Evolutionary conservation across 805 yeast species (phyloP), one percentile per base, ranked within the genome.

Genomic region (Hanseniaspora singularis): DNA sequence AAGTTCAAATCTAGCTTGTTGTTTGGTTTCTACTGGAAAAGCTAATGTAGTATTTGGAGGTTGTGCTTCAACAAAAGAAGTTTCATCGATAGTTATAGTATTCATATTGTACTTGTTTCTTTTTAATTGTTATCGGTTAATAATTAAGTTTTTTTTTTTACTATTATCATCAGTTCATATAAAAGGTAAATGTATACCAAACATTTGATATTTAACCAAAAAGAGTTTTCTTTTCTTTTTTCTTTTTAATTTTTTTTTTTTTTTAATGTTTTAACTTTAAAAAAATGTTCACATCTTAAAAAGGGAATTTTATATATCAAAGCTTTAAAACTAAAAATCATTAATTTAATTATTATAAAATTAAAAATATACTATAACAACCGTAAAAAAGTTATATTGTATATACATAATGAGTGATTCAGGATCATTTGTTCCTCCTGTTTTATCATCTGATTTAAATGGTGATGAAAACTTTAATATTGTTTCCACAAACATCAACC

Each of bases 1-100:
- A 12, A 92, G 71, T 64, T 89, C 97, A 58, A 92, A 87, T 52
- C 82, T 77, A 15, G 83, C 86, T 62, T 83, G 94, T 54, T 77
- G 83, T 54, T 73, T 74, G 28, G 41, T 44, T 46, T 73, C 80
- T 52, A 81, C 76, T 5, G 55, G 52, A 51, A 77, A 77, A 30
- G 54, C 54, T 38, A 78, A 59, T 15, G 64, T 59, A 4, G 49
- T 43, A 11, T 53, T 55, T 19, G 69, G 76, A 36, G 64, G 66
- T 33, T 61, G 63, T 1, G 74, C 79, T 54, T 76, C 79, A 1
- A 78, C 77, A 53, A 58, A 75, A 41, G 74, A 81, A 20, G 73
- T 60, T 27, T 63, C 62, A 50, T 67, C 70, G 20, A 64, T 47
- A 5, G 33, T 59, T 4, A 49, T 34, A n/a, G 54, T 33, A 50